A percentile compares a stretch with the other conserved stretches of the same genome.
Conservation (phyloP, 164 flowering plant species). For the Santalum album region DNA sequence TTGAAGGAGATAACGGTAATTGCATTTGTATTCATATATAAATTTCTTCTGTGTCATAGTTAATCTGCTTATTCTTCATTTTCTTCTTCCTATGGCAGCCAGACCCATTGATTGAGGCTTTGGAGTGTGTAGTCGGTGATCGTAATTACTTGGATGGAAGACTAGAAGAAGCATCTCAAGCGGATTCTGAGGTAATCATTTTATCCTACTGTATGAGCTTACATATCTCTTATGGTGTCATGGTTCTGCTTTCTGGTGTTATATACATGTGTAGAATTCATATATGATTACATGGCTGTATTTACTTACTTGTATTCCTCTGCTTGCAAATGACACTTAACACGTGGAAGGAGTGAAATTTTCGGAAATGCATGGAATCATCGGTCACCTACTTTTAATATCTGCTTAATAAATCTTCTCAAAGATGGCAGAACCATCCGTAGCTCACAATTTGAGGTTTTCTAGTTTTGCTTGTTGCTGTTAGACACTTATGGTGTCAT, state of each 20-base stretch:
- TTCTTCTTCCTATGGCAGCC: slow-evolving; percentile 47
- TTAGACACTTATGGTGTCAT: no score
- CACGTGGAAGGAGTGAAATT: no score
- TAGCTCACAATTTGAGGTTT: no score
- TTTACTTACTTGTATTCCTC: no score
- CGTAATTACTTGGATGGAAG: slow-evolving; percentile 36
- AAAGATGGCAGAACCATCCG: no score
- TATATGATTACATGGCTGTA: neutral
- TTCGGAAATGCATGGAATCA: no score
- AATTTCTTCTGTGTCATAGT: neutral
- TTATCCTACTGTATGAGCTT: slow-evolving; percentile 3
- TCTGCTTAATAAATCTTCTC: no score
- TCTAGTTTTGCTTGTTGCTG: no score
- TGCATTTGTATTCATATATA: neutral
- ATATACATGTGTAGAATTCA: neutral
- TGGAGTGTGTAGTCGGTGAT: slow-evolving; percentile 72
- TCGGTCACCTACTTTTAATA: no score
- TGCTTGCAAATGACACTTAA: no score
- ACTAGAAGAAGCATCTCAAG: slow-evolving; percentile 34
- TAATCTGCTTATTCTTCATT: slow-evolving; percentile 2
- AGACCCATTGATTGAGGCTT: slow-evolving; percentile 72
- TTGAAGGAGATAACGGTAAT: slow-evolving; percentile 73
- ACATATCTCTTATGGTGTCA: neutral
- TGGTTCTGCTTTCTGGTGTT: neutral
- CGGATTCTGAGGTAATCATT: slow-evolving; percentile 59